Evolutionary conservation across 148 eudicot genomes (phyloP).

Genomic region (Chenopodium quinoa): DNA sequence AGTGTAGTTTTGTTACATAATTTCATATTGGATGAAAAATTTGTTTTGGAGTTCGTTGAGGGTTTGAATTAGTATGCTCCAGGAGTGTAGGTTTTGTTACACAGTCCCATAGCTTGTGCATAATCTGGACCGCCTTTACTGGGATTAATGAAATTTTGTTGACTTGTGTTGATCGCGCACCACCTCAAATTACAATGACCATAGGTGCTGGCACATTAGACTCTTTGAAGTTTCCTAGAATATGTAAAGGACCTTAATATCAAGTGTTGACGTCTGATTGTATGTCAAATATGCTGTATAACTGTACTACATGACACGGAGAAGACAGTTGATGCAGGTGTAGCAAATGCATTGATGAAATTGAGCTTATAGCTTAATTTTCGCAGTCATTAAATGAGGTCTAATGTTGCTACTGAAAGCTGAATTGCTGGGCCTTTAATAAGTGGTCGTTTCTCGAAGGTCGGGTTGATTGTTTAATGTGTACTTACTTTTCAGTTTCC

Average conservation of each 20-base stretch:
- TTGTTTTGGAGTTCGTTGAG: not conserved
- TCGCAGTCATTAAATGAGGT: too few relatives aligned
- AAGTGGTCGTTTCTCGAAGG: not conserved
- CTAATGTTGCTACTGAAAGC: not conserved
- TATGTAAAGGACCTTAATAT: too few relatives aligned
- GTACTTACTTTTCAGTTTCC: not conserved
- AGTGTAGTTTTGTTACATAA: not conserved
- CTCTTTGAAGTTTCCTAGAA: too few relatives aligned
- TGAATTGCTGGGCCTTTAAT: not conserved
- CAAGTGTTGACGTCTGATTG: not conserved
- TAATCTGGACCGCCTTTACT: not conserved
- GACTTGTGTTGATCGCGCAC: not conserved
- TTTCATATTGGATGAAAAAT: not conserved
- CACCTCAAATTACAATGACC: not conserved
- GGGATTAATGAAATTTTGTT: not conserved
- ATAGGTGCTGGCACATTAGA: not conserved
- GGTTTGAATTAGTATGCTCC: not conserved
- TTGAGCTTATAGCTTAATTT: too few relatives aligned
- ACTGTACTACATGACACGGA: too few relatives aligned
- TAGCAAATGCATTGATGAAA: not conserved
- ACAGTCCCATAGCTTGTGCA: not conserved
- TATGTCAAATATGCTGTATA: not conserved
- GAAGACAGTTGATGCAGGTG: too few relatives aligned
- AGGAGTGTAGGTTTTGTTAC: not conserved
- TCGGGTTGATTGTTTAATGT: not conserved